Evolutionary conservation across 108 stramenopile species (phyloP), one percentile per base, ranked within the genome.

Genomic region (Skeletonema menzelii): DNA sequence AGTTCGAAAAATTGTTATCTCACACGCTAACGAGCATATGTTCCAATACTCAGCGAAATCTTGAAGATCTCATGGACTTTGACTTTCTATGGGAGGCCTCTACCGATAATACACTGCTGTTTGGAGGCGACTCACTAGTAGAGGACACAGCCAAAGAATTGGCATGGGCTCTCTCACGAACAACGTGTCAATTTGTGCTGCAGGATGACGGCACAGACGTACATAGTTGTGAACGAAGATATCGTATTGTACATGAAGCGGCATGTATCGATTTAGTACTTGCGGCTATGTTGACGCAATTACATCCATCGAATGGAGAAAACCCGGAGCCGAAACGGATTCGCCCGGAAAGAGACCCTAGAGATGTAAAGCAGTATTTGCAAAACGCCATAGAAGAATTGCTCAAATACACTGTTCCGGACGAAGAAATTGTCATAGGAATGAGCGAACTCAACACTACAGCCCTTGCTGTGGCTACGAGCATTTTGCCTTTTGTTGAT

Each of bases 11-110:
- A 30, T 28, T 65, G 19, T 15, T 65, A 44, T 13, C 47, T 49
- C 46, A 27, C 27, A 40, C 65, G 44, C 24, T 65, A n/a, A 24
- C 22, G 4, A 40, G 27, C 46, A 26, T 53, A 26, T 65, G 46
- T 24, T 65, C 65, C 11, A 47, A 65, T 22, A 65, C 24, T 28
- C 20, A 28, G 26, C 65, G 44, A 20, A 46, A 30, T 47, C 38
- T 65, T 15, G 37, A 65, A 30, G 46, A 65, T 28, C 22, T 65
- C 10, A 65, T 49, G 65, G 65, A 65, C 12, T 65, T 65, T 65
- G 65, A 65, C 14, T 47, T 42, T 65, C 38, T 65, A 44, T 65
- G 65, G 65, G 27, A 14, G 13, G 20, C 42, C 6, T 47, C 65
- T 27, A 40, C 44, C 27, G 27, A 46, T 13, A 27, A 28, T 49